Base-by-base conservation (phyloP, 805 yeast species). In the Hanseniaspora mollemarum region DNA sequence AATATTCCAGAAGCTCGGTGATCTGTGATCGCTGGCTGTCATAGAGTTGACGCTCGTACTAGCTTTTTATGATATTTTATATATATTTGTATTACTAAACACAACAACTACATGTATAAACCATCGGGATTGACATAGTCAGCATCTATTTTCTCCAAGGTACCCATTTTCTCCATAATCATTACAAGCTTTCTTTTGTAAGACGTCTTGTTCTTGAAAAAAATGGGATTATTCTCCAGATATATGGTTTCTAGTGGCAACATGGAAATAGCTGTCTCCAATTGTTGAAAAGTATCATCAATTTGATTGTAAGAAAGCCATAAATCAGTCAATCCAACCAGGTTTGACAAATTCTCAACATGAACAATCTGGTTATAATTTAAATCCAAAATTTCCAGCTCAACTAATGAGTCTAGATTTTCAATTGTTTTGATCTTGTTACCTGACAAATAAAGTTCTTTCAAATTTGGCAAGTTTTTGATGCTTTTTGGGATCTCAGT, bases 181-280 rank as follows among this genome's bases (percentile, higher is more conserved):
- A 92, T 70, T 56, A 76, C 77, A 43, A 92, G 62, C 63, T 92
- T 92, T 60, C 92, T 77, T 60, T 96, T 74, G 63, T 92, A 92
- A 46, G 87, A 79, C 1, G 92, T 80, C n/a, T 78, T 78, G 57
- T 83, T 82, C 19, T 74, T 62, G 26, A 67, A 57, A 59, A 92
- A 96, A 18, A 92, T 63, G 2, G 97, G 97, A 61, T 90, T 90
- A 8, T 92, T 90, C 66, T 92, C 98, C 56, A 92, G 78, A 62
- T 92, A 92, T 4, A 92, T 95, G 0, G 95, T 87, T 46, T 87
- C 94, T 49, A 92, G 69, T 1, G 77, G 75, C 46, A 86, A 68
- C 36, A 69, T 68, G 13, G 79, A 77, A 54, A 92, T 71, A 61
- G 86, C 80, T 19, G 73, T 63, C 46, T 77, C 80, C 42, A 92